A percentile compares a stretch with the other conserved stretches of the same genome.
These are phyloP conservation scores for Paracoccidioides lutzii DNA, from an alignment of 2,329 filamentous ascomycete species.

Conservation along the genomic window DNA sequence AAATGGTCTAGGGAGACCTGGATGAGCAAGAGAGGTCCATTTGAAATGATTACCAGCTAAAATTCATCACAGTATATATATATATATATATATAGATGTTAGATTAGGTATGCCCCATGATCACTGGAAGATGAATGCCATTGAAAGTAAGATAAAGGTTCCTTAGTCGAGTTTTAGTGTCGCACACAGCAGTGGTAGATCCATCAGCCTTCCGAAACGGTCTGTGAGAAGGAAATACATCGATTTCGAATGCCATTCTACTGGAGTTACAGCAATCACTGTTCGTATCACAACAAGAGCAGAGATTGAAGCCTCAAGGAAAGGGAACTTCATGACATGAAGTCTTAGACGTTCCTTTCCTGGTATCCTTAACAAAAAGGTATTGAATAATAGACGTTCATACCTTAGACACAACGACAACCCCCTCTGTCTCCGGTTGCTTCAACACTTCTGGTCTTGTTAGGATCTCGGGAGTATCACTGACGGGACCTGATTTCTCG, in stretches of 20 bases:
- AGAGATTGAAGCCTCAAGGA: neutral
- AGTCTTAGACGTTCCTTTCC: neutral
- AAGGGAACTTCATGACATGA: neutral
- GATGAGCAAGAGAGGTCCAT: slow-evolving; percentile 9
- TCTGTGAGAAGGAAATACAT: slow-evolving; percentile 38
- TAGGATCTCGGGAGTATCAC: too few species aligned
- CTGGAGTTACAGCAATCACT: slow-evolving; percentile 14
- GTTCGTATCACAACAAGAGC: neutral
- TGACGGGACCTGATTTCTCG: too few species aligned
- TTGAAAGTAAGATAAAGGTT: neutral
- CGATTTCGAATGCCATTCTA: slow-evolving; percentile 29
- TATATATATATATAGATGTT: slow-evolving; percentile 23
- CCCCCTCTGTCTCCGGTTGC: too few species aligned
- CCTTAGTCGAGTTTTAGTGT: neutral
- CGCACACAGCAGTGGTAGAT: slow-evolving; percentile 11
- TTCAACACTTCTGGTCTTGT: too few species aligned
- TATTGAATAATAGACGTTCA: too few species aligned
- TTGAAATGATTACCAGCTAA: slow-evolving; percentile 34
- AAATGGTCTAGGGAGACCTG: neutral
- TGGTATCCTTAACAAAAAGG: neutral
- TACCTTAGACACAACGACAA: too few species aligned
- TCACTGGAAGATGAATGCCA: neutral
- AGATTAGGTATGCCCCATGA: slow-evolving; percentile 3
- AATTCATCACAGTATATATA: slow-evolving; percentile 39
- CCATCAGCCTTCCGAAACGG: slow-evolving; percentile 31